These are phyloP conservation scores for Fusarium concolor DNA, from an alignment of 2,329 filamentous ascomycete species.

Conservation along the genomic window DNA sequence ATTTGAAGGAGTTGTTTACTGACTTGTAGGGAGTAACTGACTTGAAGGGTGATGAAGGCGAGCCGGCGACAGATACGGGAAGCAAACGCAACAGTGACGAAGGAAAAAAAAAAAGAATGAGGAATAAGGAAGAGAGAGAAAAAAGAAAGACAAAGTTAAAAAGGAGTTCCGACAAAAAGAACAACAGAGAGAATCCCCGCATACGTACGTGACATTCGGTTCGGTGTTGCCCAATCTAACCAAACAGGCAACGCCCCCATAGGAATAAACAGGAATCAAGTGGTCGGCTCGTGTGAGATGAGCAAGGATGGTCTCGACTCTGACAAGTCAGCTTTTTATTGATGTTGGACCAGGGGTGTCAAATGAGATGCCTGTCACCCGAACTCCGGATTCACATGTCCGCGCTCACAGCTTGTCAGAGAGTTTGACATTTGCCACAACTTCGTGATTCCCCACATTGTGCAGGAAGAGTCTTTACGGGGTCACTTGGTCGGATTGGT, in stretches of 20 bases:
- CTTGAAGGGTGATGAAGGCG: neutral
- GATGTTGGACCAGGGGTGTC: conserved; percentile 19
- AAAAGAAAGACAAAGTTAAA: conserved; percentile 4
- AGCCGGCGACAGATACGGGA: neutral
- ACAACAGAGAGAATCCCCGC: conserved; percentile 23
- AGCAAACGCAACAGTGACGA: conserved; percentile 21
- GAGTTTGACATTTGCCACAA: conserved; percentile 9
- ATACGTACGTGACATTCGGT: conserved; percentile 27
- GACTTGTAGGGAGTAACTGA: neutral
- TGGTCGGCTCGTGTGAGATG: conserved; percentile 20
- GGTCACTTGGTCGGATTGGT: neutral
- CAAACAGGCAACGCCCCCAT: conserved; percentile 36
- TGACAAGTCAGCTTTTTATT: conserved; percentile 33
- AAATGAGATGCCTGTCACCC: conserved; percentile 16
- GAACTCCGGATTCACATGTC: conserved; percentile 38
- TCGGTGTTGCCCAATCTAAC: conserved; percentile 34
- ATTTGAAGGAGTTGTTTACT: conserved; percentile 4
- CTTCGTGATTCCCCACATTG: conserved; percentile 33
- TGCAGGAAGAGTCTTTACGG: conserved; percentile 17
- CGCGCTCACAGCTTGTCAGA: conserved; percentile 4
- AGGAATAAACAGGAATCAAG: conserved; percentile 34
- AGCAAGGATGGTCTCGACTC: conserved; percentile 28
- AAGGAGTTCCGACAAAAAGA: conserved; percentile 14
- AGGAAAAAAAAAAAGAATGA: conserved; percentile 8
- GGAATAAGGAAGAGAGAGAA: neutral